phyloP scores from a whole-genome alignment of 1,139 yeast genomes.

The Debaryomyces udenii region DNA sequence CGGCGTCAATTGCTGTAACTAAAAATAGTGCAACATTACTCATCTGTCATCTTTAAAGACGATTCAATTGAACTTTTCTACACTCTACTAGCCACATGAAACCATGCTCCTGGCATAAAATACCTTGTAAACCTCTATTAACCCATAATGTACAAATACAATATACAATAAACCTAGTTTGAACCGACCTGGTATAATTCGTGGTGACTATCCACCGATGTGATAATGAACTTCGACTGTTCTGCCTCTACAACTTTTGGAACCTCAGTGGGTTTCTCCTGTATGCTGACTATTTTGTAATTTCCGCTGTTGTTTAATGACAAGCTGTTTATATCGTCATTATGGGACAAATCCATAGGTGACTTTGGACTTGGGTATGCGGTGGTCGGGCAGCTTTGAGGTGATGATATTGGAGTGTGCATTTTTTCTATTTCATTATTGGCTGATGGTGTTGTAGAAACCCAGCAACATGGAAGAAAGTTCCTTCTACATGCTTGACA shows the following conservation, averaged over 20 bases:
- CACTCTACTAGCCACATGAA: not conserved
- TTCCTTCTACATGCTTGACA: slow-evolving; percentile 53
- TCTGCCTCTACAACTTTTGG: not conserved
- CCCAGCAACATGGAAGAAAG: slow-evolving; percentile 52
- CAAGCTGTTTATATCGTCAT: slow-evolving; percentile 9
- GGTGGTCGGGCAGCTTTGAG: slow-evolving; percentile 7
- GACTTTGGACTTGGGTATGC: slow-evolving; percentile 24
- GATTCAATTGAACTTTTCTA: too few relatives aligned
- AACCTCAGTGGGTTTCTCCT: not conserved
- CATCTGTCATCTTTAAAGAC: not conserved
- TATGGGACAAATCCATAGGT: slow-evolving; percentile 2
- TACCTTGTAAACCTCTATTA: slow-evolving; percentile 5
- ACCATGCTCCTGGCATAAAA: too few relatives aligned
- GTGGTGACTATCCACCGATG: slow-evolving; percentile 29
- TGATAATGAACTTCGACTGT: slow-evolving; percentile 27
- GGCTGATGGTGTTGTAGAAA: slow-evolving; percentile 20
- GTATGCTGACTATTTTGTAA: slow-evolving; percentile 1
- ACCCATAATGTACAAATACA: slow-evolving; percentile 8
- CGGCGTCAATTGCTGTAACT: slow-evolving; percentile 1
- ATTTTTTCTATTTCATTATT: not conserved
- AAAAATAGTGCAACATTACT: slow-evolving; percentile 8
- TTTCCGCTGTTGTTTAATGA: not conserved
- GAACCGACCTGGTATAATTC: slow-evolving; percentile 28
- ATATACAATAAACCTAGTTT: not conserved
- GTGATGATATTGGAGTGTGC: slow-evolving; percentile 7